phyloP scores from a whole-genome alignment of 2,329 filamentous ascomycete genomes.

The Calonectria crousiana region DNA sequence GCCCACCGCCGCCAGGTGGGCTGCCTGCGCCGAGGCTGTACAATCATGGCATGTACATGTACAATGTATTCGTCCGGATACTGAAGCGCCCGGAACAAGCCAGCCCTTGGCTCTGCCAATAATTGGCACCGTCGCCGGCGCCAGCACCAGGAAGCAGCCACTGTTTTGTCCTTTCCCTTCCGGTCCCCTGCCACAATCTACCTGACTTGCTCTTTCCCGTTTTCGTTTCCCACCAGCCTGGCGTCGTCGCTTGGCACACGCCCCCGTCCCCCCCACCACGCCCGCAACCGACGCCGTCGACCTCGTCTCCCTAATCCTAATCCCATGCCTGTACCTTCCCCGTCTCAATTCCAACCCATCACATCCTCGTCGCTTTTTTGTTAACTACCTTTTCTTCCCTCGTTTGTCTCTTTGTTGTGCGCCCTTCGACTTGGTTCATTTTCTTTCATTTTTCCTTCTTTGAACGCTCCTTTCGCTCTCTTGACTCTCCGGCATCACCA shows the following conservation, averaged over 20 bases:
- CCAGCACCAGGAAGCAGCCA: background rate
- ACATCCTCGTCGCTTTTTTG: background rate
- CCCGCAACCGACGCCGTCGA: background rate
- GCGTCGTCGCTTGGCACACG: background rate
- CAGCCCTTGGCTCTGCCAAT: background rate
- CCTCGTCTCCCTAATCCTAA: slow-evolving; percentile 1
- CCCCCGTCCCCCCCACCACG: background rate
- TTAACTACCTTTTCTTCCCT: background rate
- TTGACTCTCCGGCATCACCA: background rate
- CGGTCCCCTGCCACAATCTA: background rate
- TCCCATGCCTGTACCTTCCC: background rate
- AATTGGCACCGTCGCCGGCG: background rate
- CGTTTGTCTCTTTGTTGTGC: background rate
- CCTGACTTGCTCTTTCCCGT: background rate
- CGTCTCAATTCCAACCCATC: background rate
- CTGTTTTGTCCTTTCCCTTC: background rate
- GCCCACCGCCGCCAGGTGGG: background rate
- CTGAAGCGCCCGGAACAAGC: background rate
- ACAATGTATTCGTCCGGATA: background rate
- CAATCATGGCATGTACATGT: background rate
- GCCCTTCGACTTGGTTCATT: background rate
- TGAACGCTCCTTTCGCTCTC: background rate
- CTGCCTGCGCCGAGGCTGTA: background rate
- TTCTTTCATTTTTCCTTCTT: background rate
- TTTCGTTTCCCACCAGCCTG: slow-evolving; percentile 5